Base-by-base conservation (phyloP, 306 rosid genomes). In the Crataegus laevigata region DNA sequence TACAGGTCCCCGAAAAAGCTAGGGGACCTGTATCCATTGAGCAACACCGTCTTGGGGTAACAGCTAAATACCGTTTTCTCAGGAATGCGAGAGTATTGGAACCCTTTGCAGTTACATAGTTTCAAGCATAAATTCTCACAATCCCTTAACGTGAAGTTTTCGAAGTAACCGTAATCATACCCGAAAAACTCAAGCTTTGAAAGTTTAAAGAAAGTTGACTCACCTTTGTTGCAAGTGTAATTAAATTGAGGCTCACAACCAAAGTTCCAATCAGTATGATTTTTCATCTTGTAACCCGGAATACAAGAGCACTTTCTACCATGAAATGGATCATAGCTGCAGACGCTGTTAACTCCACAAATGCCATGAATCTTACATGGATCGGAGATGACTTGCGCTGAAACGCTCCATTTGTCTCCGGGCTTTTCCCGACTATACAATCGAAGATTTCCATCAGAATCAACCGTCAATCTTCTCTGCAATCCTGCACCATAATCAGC, bases 301-400 rank as follows among this genome's bases (percentile, higher is more conserved):
- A 85, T 75, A 36, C 88, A 85, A 25, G 80, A 68, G 42, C 91
- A 88, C 28, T 17, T 75, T 12, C 68, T 22, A 3, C 73, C 75
- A 17, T 4, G 7, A 1, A 59, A 26, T 28, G 54, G 75, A 68
- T 70, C 43, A 40, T 78, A 83, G 62, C 68, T 61, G 42, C 89
- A 85, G 32, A 76, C 13, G 58, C 87, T 83, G 18, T 85, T 85
- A 13, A 78, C 28, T 1, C 89, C 91, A 69, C 91, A 87, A 66
- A 81, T 24, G 38, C 93, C 91, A 64, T 83, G 89, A 73, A 87
- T 76, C 3, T 19, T 79, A 69, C 93, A 89, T 12, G 83, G 85
- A 28, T 50, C 66, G 5, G 43, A 61, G 24, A 73, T 51, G 21
- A 80, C 77, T 80, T 87, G 91, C 87, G 89, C 85, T 0, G 88